A percentile compares a stretch with the other conserved stretches of the same genome.
Evolutionary conservation across 768 basidiomycete species (phyloP).

Genomic region (Multifurca ochricompacta): DNA sequence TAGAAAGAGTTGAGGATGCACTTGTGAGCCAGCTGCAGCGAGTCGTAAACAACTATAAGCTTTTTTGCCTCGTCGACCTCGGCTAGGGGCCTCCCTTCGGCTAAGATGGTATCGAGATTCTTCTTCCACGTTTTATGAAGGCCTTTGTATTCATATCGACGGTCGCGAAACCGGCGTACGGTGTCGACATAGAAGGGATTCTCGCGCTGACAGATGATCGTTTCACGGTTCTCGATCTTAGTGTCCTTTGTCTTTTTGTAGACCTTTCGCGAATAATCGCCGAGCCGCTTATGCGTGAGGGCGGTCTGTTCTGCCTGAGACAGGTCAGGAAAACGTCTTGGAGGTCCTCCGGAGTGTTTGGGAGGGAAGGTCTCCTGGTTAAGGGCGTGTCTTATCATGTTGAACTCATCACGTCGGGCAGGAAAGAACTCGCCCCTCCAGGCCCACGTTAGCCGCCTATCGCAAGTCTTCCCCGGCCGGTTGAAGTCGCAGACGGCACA

Average conservation of each 20-base stretch:
- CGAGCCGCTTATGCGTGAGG: constrained; percentile 89
- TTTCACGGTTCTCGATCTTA: constrained; percentile 84
- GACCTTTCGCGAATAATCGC: constrained; percentile 97
- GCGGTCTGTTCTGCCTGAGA: constrained; percentile 81
- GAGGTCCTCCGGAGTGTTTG: constrained; percentile 61
- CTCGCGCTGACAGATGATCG: constrained; percentile 95
- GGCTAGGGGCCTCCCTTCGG: constrained; percentile 64
- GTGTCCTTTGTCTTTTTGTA: constrained; percentile 99
- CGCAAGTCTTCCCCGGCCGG: constrained; percentile 90
- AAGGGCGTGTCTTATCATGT: constrained; percentile 96
- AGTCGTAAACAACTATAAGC: constrained; percentile 98
- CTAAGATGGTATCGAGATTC: constrained; percentile 70
- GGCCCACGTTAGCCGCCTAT: constrained; percentile 91
- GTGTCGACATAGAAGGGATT: constrained; percentile 99
- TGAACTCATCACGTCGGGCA: constrained; percentile 92
- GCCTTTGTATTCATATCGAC: constrained; percentile 98
- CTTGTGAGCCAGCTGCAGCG: constrained; percentile 97
- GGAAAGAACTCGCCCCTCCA: constrained; percentile 99
- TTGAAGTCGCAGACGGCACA: constrained; percentile 99
- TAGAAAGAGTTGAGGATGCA: constrained; percentile 99
- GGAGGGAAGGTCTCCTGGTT: constrained; percentile 92
- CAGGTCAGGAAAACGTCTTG: constrained; percentile 79
- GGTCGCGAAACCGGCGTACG: constrained; percentile 92
- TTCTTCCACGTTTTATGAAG: constrained; percentile 99
- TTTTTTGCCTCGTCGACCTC: constrained; percentile 97